Percentiles rank a stretch among this genome's conserved stretches.
Evolutionary conservation across 108 stramenopile genomes (phyloP).

Genomic region (Fistulifera solaris): DNA sequence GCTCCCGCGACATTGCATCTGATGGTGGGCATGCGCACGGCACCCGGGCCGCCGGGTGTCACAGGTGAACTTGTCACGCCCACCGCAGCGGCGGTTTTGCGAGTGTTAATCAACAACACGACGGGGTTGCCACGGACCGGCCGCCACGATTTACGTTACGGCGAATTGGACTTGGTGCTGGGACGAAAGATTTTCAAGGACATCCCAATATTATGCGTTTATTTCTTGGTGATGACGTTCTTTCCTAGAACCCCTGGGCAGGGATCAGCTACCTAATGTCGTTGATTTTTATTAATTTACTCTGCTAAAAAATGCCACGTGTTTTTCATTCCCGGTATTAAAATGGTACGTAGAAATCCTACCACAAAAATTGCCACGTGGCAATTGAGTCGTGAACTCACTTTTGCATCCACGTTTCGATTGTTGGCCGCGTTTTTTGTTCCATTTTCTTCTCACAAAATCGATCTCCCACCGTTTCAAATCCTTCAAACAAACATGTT

Average conservation of each 20-base stretch:
- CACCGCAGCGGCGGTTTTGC: conserved; percentile 81
- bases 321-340: too few species aligned
- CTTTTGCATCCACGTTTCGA: too few species aligned
- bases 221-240: conserved; percentile 50
- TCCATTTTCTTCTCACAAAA: conserved; percentile 6
- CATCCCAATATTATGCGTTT: conserved; percentile 88
- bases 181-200: conserved; percentile 83
- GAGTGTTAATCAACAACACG: conserved; percentile 36
- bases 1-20: conserved; percentile 85
- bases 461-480: neutral
- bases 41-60: conserved; percentile 69
- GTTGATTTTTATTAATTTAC: neutral
- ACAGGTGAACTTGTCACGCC: conserved; percentile 89
- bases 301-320: conserved; percentile 1
- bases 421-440: too few species aligned
- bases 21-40: conserved; percentile 77
- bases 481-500: neutral
- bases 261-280: too few species aligned
- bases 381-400: neutral
- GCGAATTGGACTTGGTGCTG: conserved; percentile 79
- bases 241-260: too few species aligned
- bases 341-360: too few species aligned
- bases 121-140: conserved; percentile 30
- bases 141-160: conserved; percentile 66
- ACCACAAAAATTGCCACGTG: conserved; percentile 1